Evolutionary conservation across 306 rosid genomes (phyloP).

Genomic region (Begonia peltatifolia): DNA sequence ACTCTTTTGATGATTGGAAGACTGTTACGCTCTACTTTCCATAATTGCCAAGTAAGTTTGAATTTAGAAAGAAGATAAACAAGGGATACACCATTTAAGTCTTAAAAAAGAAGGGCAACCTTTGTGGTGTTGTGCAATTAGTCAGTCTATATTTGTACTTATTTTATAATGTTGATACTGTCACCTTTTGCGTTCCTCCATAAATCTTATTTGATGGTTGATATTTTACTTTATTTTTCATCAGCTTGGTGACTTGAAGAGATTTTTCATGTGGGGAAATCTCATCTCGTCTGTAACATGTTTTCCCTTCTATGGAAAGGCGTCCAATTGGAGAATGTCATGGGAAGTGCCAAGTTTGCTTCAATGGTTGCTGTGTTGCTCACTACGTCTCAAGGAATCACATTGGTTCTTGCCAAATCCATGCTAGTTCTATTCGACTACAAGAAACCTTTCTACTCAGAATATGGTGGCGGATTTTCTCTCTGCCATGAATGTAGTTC

Average conservation of each 20-base stretch:
- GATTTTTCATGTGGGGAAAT: slow-evolving; percentile 52
- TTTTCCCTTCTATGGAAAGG: slow-evolving; percentile 90
- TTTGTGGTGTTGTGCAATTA: no score
- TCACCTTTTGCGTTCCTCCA: background rate
- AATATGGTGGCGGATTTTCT: slow-evolving; percentile 73
- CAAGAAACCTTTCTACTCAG: slow-evolving; percentile 39
- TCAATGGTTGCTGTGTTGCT: slow-evolving; percentile 59
- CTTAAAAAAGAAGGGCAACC: no score
- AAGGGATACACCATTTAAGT: no score
- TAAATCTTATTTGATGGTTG: no score
- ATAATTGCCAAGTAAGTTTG: no score
- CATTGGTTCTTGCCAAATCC: slow-evolving; percentile 54
- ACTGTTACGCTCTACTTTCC: no score
- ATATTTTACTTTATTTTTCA: background rate
- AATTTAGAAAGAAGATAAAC: no score
- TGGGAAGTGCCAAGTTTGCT: slow-evolving; percentile 52
- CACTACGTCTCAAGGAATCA: slow-evolving; percentile 57
- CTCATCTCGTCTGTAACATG: slow-evolving; percentile 86
- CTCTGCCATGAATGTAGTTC: slow-evolving; percentile 86
- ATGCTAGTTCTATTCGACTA: slow-evolving; percentile 50
- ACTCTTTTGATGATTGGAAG: no score
- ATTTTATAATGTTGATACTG: background rate
- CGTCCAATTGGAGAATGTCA: slow-evolving; percentile 46
- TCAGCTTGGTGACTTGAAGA: slow-evolving; percentile 55
- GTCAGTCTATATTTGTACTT: background rate